These are phyloP conservation scores for Pseudocercospora fuligena DNA, from an alignment of 2,329 filamentous ascomycete genomes.

Conservation along the genomic window DNA sequence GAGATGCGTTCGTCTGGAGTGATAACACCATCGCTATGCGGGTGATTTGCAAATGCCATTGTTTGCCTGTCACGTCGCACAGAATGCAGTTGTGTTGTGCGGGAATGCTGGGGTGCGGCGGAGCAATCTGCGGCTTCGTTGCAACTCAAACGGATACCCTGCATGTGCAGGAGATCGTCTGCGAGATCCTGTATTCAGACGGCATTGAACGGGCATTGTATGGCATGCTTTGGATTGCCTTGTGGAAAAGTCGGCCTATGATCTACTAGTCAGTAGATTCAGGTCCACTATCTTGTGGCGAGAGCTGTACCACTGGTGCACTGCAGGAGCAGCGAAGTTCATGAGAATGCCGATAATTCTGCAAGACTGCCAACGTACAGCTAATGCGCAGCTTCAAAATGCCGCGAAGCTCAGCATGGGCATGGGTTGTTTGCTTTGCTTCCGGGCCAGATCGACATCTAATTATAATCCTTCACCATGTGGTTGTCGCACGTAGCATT, in stretches of 20 bases:
- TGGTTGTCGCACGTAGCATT: background rate
- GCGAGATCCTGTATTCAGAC: background rate
- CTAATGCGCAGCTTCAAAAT: background rate
- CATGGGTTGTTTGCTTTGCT: background rate
- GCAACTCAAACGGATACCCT: background rate
- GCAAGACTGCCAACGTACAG: background rate
- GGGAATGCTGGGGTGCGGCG: background rate
- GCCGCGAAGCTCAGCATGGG: background rate
- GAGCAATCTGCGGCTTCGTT: constrained; percentile 2
- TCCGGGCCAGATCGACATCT: background rate
- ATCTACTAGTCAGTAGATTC: no score
- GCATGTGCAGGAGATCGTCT: background rate
- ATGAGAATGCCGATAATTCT: no score
- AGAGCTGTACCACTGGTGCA: no score
- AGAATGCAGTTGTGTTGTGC: background rate
- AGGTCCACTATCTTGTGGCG: no score
- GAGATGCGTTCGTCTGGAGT: no score
- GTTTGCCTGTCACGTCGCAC: background rate
- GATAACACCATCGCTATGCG: no score
- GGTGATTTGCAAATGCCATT: background rate
- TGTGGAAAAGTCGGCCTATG: background rate
- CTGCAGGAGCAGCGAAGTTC: no score
- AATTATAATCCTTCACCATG: background rate
- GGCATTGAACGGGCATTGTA: background rate
- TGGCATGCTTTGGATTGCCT: background rate